Evolutionary conservation across 495 filamentous ascomycete species (phyloP), one percentile per base, ranked within the genome.

Genomic region (Penicillium pancosmium): DNA sequence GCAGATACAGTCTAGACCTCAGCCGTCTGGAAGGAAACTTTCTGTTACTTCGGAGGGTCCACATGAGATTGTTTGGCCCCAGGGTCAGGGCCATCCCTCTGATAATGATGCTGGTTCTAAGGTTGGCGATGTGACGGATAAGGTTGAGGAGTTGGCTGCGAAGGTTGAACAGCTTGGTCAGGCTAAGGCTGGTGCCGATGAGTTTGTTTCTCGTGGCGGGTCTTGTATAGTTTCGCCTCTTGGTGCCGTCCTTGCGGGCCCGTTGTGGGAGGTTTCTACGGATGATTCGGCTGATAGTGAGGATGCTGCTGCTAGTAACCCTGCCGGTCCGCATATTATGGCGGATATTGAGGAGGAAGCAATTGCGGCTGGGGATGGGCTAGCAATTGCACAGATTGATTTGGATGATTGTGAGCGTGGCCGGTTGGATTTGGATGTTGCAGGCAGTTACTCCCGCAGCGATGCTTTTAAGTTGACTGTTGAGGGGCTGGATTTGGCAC

Each of bases 391-490:
- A 1, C 76, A 82, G 52, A 80, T 83, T 12, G 85, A 89, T 55
- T 75, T 88, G 54, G 85, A 88, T 40, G 86, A 88, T 63, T 88
- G 86, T 61, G 80, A 83, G 53, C 68, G 86, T 12, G 86, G 86
- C 1, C 67, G 82, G 52, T 69, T 88, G 33, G 84, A 90, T 69
- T 59, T 88, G 31, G 91, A 94, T 70, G 82, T 90, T 53, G 89
- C 87, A 9, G 91, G 90, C 3, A 88, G 85, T 64, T 94, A 92
- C 73, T 89, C 88, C 16, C 77, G 90, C 43, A 91, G 86, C 60
- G 91, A 96, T 73, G 79, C 88, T 2, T 95, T 96, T 72, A 86
- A 87, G 67, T 76, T 96, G 43, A 85, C 79, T 1, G 91, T 95
- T 5, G 82, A 87, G 49, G 91, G 91, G 1, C 60, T 90, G 60